Percentiles rank a stretch among this genome's conserved stretches.
phyloP scores from a whole-genome alignment of 768 basidiomycete genomes.

The Holtermanniella nyarrowii region DNA sequence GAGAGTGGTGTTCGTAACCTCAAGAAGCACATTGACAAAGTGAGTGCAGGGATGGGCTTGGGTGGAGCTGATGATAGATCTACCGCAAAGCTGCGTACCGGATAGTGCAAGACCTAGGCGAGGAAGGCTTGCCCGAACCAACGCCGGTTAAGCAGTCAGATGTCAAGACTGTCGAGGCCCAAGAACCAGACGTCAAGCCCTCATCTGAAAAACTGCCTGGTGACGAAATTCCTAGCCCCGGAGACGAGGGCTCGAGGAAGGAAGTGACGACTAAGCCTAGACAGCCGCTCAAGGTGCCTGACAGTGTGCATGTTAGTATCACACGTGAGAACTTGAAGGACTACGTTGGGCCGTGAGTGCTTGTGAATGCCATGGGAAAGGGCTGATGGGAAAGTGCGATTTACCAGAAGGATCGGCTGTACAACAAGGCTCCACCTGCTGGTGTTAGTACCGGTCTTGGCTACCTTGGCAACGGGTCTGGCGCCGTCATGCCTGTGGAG shows the following conservation, averaged over 20 bases:
- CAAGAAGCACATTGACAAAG: conserved; percentile 99
- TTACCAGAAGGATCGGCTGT: conserved; percentile 91
- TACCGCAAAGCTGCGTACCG: conserved; percentile 92
- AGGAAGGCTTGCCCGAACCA: conserved; percentile 71
- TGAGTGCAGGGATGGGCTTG: conserved; percentile 34
- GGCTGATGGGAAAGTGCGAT: conserved; percentile 46
- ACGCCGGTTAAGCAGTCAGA: conserved; percentile 17
- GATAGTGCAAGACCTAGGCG: conserved; percentile 81
- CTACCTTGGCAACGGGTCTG: conserved; percentile 90
- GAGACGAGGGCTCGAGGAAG: conserved; percentile 44
- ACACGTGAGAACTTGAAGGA: conserved; percentile 82
- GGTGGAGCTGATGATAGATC: conserved; percentile 50
- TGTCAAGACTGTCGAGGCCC: conserved; percentile 48
- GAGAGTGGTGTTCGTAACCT: conserved; percentile 94
- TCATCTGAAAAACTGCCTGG: conserved; percentile 34
- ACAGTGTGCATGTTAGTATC: conserved; percentile 65
- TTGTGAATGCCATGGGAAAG: not conserved
- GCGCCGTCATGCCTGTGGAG: conserved; percentile 95
- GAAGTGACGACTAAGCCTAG: conserved; percentile 65
- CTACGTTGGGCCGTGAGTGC: conserved; percentile 68
- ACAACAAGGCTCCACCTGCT: conserved; percentile 64
- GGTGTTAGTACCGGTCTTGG: conserved; percentile 93
- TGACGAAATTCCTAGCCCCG: conserved; percentile 21
- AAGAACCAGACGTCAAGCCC: conserved; percentile 46
- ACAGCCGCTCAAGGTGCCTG: conserved; percentile 70